Conservation (phyloP, 257 asterid species). For the Scutellaria galericulata region DNA sequence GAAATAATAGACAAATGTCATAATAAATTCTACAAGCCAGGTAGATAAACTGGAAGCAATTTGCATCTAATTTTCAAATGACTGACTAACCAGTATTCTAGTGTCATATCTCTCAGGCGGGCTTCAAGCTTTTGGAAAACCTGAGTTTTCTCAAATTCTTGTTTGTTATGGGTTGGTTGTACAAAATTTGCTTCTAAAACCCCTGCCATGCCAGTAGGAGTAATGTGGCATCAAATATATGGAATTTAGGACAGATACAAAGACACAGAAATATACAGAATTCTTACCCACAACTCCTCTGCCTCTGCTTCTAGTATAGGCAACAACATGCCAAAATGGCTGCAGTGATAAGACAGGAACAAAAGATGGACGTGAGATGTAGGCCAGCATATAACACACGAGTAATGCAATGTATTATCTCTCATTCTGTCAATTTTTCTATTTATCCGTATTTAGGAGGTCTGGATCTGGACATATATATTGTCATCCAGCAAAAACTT, state of each 20-base stretch:
- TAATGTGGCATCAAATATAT: constrained; percentile 22
- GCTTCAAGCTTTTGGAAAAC: constrained; percentile 88
- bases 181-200: constrained; percentile 91
- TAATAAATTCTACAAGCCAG: not conserved
- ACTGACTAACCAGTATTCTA: constrained; percentile 80
- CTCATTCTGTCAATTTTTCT: not conserved
- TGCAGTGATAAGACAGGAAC: constrained; percentile 47
- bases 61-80: constrained; percentile 14
- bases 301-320: constrained; percentile 64
- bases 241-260: constrained; percentile 24
- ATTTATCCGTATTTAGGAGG: constrained; percentile 1
- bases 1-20: not conserved
- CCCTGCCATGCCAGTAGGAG: constrained; percentile 52
- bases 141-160: constrained; percentile 93
- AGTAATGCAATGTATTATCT: constrained; percentile 25
- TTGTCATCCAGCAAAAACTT: not conserved
- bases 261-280: constrained; percentile 31
- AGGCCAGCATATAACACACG: constrained; percentile 26
- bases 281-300: constrained; percentile 96
- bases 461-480: constrained; percentile 8
- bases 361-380: constrained; percentile 25
- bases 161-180: constrained; percentile 89
- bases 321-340: constrained; percentile 96
- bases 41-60: constrained; percentile 25
- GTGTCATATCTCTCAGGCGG: constrained; percentile 85